Evolutionary conservation across 2,329 filamentous ascomycete genomes (phyloP).

Genomic region (Fusarium lateritium): DNA sequence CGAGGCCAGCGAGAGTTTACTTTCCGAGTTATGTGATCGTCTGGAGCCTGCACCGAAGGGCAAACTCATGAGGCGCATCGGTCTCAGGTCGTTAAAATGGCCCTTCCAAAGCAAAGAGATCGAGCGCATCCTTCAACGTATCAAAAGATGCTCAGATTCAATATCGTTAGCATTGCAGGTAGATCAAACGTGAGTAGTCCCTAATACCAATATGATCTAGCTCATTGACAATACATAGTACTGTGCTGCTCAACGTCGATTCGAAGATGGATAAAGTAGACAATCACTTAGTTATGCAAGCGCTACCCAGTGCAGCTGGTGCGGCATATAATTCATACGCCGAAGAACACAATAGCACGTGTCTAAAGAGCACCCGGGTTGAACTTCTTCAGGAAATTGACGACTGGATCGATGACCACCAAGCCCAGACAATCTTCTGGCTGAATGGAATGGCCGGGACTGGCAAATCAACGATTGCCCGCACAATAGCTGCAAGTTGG

Average conservation of each 20-base stretch:
- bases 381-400: conserved; percentile 49
- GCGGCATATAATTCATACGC: conserved; percentile 55
- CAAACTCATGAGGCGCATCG: conserved; percentile 52
- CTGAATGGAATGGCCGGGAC: conserved; percentile 8
- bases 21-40: background rate
- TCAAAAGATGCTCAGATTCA: conserved; percentile 48
- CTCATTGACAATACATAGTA: background rate
- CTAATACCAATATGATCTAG: background rate
- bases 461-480: conserved; percentile 7
- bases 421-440: conserved; percentile 10
- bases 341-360: conserved; percentile 53
- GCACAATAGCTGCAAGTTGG: background rate
- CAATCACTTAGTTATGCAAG: background rate
- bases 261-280: background rate
- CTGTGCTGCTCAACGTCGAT: background rate
- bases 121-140: conserved; percentile 46
- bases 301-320: conserved; percentile 38
- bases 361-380: conserved; percentile 50
- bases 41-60: conserved; percentile 25
- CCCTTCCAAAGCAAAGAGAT: conserved; percentile 43
- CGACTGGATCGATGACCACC: background rate
- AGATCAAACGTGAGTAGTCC: conserved; percentile 52
- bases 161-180: conserved; percentile 53
- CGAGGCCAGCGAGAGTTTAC: background rate
- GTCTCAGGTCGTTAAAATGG: conserved; percentile 57